Base-by-base conservation (phyloP, 192 early-diverging fungal genomes). In the Backusella macrospora region DNA sequence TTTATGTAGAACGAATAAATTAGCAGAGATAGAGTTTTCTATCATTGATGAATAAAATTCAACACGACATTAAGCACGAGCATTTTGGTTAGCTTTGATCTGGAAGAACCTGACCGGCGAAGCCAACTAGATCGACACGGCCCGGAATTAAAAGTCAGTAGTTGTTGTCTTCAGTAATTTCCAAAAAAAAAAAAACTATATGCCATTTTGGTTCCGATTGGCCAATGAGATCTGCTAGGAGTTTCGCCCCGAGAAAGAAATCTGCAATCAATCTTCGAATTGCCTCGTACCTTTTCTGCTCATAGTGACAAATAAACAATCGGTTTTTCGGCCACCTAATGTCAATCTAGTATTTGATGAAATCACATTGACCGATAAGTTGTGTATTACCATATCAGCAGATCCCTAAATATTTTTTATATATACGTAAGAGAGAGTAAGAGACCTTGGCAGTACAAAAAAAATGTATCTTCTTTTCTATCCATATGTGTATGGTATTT, bases 321-420 rank as follows among this genome's bases (percentile, higher is more conserved):
- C 52, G 52, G 52, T 59, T 59, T 59, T 59, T 59, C 52, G 52
- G 52, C 52, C 52, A 23, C 26, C 26, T 59, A 59, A 59, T 10
- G 21, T 59, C 21, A 55, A 55, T 55, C 49, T 55, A 55, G 18
- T 48, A n/a, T n/a, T n/a, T 34, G 29, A 34, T 59, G 21, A 59
- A 59, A 59, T 59, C 52, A 59, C 52, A 26, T 59, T 59, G 10
- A 59, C 3, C 12, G 52, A 23, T 2, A 59, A 59, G 0, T 12
- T 59, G 21, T 59, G 52, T 59, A 59, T 59, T 59, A 59, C 52
- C 21, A 1, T 26, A 13, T 13, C 21, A 59, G 18, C 23, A 59
- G 52, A 59, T 26, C 10, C 52, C 26, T 23, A 26, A 23, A 23
- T 23, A n/a, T 26, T 49, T 59, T 59, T 9, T 26, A 12, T 26